Evolutionary conservation across 352 stramenopile species (phyloP).

Genomic region (Phytophthora ramorum): DNA sequence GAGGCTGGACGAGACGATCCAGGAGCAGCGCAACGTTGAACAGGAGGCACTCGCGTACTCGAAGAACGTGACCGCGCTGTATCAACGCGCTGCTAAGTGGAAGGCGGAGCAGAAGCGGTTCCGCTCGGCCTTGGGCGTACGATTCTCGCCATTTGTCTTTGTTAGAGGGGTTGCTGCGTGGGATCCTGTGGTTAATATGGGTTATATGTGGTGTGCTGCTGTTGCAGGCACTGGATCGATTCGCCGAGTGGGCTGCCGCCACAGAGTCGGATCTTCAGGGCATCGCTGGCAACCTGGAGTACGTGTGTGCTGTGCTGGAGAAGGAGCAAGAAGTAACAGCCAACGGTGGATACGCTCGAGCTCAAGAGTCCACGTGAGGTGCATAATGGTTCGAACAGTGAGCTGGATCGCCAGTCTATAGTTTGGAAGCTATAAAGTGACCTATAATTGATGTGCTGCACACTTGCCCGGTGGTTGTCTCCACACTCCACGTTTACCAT

Average conservation of each 20-base stretch:
- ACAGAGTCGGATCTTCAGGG: constrained; percentile 57
- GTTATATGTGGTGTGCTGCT: not conserved
- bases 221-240: constrained; percentile 52
- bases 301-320: constrained; percentile 72
- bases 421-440: not conserved
- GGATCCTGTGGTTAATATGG: not conserved
- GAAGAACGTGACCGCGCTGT: constrained; percentile 65
- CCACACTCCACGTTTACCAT: constrained; percentile 16
- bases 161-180: not conserved
- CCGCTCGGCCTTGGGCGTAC: constrained; percentile 59
- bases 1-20: constrained; percentile 59
- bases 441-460: not conserved
- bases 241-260: constrained; percentile 59
- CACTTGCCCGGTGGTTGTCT: not conserved
- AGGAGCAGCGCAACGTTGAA: constrained; percentile 63
- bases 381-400: not conserved
- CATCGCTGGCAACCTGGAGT: constrained; percentile 74
- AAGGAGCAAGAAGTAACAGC: constrained; percentile 43
- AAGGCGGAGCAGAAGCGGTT: constrained; percentile 61
- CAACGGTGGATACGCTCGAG: constrained; percentile 32
- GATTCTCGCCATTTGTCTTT: constrained; percentile 4
- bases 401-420: not conserved
- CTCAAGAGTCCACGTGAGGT: constrained; percentile 30
- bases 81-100: constrained; percentile 54
- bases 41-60: constrained; percentile 63